phyloP scores from a whole-genome alignment of 352 stramenopile genomes.

The Nothophytophthora sp. region DNA sequence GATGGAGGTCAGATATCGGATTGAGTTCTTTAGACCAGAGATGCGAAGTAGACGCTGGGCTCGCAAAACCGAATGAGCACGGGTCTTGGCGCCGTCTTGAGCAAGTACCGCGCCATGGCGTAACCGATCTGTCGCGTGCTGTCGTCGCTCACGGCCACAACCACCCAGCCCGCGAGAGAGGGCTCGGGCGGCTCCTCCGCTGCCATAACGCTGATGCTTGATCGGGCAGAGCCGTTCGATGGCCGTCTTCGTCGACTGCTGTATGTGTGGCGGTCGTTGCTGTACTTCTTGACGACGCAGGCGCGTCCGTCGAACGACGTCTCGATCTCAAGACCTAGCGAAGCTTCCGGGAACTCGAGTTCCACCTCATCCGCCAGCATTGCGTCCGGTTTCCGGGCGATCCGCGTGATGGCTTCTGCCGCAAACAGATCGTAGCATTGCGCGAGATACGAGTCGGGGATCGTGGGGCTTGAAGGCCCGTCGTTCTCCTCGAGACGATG shows the following conservation, averaged over 20 bases:
- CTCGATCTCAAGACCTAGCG: constrained; percentile 74
- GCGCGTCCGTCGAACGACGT: constrained; percentile 72
- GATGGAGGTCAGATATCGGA: too few relatives aligned
- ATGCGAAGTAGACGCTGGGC: constrained; percentile 77
- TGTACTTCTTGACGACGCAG: constrained; percentile 67
- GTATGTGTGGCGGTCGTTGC: constrained; percentile 45
- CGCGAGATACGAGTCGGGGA: constrained; percentile 52
- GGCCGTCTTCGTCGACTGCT: constrained; percentile 28
- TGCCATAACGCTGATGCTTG: too few relatives aligned
- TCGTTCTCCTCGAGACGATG: constrained; percentile 42
- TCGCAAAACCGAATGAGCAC: constrained; percentile 78
- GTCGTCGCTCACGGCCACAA: constrained; percentile 72
- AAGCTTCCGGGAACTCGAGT: constrained; percentile 56
- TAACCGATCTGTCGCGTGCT: constrained; percentile 73
- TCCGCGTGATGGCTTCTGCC: constrained; percentile 52
- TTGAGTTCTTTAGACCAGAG: constrained; percentile 31
- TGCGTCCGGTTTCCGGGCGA: constrained; percentile 47
- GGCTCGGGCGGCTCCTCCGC: constrained; percentile 22
- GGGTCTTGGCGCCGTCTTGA: constrained; percentile 64
- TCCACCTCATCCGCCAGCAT: constrained; percentile 62
- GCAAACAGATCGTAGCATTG: constrained; percentile 72
- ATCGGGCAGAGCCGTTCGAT: too few relatives aligned
- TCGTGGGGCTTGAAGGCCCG: constrained; percentile 26
- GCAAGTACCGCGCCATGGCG: constrained; percentile 60
- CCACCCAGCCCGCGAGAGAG: constrained; percentile 53